Evolutionary conservation across 1,284 basidiomycete genomes (phyloP), one percentile per base, ranked within the genome.

Genomic region (Fomitiporia mediterranea): DNA sequence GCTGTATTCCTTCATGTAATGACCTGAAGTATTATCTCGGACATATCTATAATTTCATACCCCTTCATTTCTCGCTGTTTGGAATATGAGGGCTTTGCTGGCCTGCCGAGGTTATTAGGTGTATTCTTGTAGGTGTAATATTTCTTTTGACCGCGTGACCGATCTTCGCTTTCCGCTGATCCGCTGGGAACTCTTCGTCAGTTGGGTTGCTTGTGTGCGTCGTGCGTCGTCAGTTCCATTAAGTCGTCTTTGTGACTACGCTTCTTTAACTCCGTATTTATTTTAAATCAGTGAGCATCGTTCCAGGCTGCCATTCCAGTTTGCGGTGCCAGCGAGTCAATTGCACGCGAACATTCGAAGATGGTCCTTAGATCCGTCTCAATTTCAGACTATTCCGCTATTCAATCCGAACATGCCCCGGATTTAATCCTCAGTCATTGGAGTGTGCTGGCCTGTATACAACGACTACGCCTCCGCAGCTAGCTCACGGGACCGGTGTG

Each of bases 371-470:
- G n/a, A n/a, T n/a, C n/a, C n/a, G n/a, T n/a, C n/a, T 44, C 43
- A 44, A 44, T 44, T 19, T 40, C 21, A 8, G 39, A 44, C 11
- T 21, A 44, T 21, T 25, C 15, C 44, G 44, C 25, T 30, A 43
- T 32, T 23, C 34, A 5, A 5, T 37, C 53, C 53, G 53, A 55
- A 25, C 30, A 55, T 40, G 32, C 32, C 28, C 53, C 53, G 53
- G 53, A 47, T 28, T 38, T 38, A 28, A 40, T 42, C 53, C 53
- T 44, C 23, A 2, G 27, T 2, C 11, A 25, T 8, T 39, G 38
- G 27, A 8, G 9, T 11, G 8, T 43, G 17, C 25, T 17, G 43
- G 21, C 19, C 4, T 38, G 42, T 44, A n/a, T n/a, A n/a, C n/a
- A n/a, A n/a, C n/a, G n/a, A n/a, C n/a, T n/a, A n/a, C n/a, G n/a